These are phyloP conservation scores for Candida hispaniensis DNA, from an alignment of 805 yeast genomes.

Conservation along the genomic window DNA sequence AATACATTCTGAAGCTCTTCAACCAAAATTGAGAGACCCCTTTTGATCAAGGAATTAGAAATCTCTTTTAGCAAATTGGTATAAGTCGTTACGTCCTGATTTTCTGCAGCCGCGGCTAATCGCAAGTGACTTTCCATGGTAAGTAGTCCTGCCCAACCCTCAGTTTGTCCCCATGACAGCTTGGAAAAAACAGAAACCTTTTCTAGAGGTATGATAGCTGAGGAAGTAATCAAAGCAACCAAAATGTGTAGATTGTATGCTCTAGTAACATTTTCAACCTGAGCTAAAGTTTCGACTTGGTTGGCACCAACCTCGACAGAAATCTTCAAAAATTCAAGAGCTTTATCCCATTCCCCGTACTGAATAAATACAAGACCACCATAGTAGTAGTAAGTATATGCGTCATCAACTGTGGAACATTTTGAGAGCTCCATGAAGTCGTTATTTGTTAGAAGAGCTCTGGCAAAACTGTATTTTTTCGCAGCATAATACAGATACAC, in stretches of 20 bases:
- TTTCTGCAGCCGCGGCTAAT: constrained; percentile 3
- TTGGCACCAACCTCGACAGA: constrained; percentile 7
- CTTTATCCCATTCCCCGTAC: constrained; percentile 16
- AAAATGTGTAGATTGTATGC: constrained; percentile 3
- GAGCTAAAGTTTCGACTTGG: no score
- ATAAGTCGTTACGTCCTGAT: constrained; percentile 2
- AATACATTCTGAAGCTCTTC: constrained; percentile 4
- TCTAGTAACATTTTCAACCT: background rate
- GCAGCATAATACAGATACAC: constrained; percentile 6
- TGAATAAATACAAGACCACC: constrained; percentile 17
- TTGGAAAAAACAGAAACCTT: no score
- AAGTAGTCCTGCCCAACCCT: no score
- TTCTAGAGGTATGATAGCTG: constrained; percentile 5
- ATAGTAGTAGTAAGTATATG: constrained; percentile 18
- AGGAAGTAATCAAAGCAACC: constrained; percentile 6
- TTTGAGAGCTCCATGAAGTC: constrained; percentile 8
- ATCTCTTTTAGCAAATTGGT: constrained; percentile 5
- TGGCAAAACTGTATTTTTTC: constrained; percentile 8
- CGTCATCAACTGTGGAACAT: constrained; percentile 9
- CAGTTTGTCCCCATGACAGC: no score
- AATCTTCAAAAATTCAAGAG: constrained; percentile 17
- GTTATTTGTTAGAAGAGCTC: background rate
- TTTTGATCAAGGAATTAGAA: constrained; percentile 1
- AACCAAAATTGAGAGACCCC: no score
- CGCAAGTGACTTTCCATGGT: constrained; percentile 10